phyloP scores from a whole-genome alignment of 345 rosid species.

The Melastoma malabathricum region DNA sequence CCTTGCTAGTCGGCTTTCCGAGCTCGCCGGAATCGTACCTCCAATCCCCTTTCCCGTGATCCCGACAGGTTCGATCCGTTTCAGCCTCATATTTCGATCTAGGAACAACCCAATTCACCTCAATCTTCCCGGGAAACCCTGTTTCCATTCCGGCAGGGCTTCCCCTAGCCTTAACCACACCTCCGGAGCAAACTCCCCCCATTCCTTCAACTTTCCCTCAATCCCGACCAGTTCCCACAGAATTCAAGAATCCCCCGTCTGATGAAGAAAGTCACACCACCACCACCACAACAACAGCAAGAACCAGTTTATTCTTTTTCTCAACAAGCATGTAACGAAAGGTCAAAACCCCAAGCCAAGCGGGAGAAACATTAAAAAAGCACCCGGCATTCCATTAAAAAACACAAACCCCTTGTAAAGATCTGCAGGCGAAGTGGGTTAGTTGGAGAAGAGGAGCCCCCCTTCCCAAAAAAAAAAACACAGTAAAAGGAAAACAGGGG shows the following conservation, averaged over 20 bases:
- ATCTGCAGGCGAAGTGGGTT: no score
- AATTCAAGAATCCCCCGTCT: background rate
- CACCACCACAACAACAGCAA: no score
- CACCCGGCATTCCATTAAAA: no score
- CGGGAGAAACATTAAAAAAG: no score
- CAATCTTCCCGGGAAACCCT: slow-evolving; percentile 34
- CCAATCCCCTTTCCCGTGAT: slow-evolving; percentile 10
- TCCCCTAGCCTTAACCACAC: slow-evolving; percentile 13
- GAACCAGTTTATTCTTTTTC: no score
- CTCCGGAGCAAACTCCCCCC: slow-evolving; percentile 64
- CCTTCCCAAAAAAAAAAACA: no score
- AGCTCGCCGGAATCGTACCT: slow-evolving; percentile 30
- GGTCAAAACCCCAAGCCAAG: no score
- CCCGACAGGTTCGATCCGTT: slow-evolving; percentile 6
- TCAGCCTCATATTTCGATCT: slow-evolving; percentile 16
- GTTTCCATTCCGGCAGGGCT: slow-evolving; percentile 17
- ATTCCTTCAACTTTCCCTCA: slow-evolving; percentile 17
- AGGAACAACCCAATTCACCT: slow-evolving; percentile 23
- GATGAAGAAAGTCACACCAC: no score
- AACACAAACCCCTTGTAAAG: no score
- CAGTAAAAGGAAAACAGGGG: no score
- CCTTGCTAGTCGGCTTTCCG: slow-evolving; percentile 32
- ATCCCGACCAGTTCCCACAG: background rate
- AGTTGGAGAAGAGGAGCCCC: no score
- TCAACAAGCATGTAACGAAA: no score